Conservation (phyloP, 345 rosid species). For the rapeseed (Brassica napus) region Da-Ae NC_063445.1:50032001-50032500, state of each 20-base stretch:
- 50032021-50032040: not conserved
- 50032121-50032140: not conserved
- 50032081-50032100: not conserved
- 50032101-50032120: not conserved
- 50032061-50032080: not conserved
- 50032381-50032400: conserved; percentile 5
- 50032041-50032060: not conserved
- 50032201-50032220: conserved; percentile 20
- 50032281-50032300: too few relatives aligned
- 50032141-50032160: not conserved
- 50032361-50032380: conserved; percentile 31
- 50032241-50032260: conserved; percentile 28
- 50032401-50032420: not conserved
- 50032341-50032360: conserved; percentile 8
- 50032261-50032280: not conserved
- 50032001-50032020: conserved; percentile 15
- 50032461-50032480: not conserved
- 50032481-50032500: not conserved
- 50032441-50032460: not conserved
- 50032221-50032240: conserved; percentile 22
- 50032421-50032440: not conserved
- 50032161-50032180: not conserved
- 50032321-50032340: conserved; percentile 30
- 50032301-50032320: not conserved
- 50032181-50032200: not conserved